phyloP scores from a whole-genome alignment of 345 rosid genomes.

The Eucalyptus urophylla region DNA sequence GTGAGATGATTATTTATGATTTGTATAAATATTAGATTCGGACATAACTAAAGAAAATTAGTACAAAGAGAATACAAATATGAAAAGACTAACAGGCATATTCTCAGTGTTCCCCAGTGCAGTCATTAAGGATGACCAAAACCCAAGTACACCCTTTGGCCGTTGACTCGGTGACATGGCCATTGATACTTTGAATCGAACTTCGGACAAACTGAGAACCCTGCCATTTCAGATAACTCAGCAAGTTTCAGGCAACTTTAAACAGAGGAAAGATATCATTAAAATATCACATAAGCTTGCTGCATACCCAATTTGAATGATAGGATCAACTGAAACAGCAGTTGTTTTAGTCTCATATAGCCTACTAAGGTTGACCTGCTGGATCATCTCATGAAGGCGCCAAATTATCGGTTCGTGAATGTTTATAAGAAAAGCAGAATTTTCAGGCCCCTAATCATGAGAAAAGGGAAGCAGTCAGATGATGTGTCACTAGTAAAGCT shows the following conservation, averaged over 20 bases:
- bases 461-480: background rate
- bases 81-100: constrained; percentile 65
- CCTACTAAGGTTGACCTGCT: constrained; percentile 69
- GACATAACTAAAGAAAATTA: background rate
- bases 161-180: constrained; percentile 96
- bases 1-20: background rate
- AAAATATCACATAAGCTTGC: background rate
- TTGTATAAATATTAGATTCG: background rate
- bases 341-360: constrained; percentile 48
- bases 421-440: constrained; percentile 73
- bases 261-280: background rate
- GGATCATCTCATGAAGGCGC: constrained; percentile 99
- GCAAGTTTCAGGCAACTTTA: background rate
- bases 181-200: constrained; percentile 88
- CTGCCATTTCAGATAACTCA: constrained; percentile 29
- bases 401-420: constrained; percentile 97
- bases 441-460: constrained; percentile 60
- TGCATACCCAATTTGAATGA: constrained; percentile 84
- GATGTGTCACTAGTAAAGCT: background rate
- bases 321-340: constrained; percentile 94
- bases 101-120: constrained; percentile 97
- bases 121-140: constrained; percentile 98
- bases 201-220: constrained; percentile 77
- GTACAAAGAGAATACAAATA: background rate
- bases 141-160: constrained; percentile 95